Percentiles rank a stretch among this genome's conserved stretches.
Evolutionary conservation across 192 early-diverging fungal genomes (phyloP).

Genomic region (Spizellomyces sp.): DNA sequence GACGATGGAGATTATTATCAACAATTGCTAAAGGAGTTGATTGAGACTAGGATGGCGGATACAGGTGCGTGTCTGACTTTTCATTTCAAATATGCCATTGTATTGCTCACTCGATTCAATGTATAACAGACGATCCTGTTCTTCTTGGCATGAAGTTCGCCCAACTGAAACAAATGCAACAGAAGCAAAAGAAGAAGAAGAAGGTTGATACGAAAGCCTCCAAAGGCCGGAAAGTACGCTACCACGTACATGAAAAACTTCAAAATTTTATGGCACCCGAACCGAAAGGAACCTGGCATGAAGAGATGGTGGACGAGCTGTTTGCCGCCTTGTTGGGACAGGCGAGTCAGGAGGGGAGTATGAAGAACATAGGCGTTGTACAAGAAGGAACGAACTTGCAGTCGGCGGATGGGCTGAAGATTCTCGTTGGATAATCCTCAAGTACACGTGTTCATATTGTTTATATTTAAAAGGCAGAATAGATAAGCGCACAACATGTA

Average conservation of each 20-base stretch:
- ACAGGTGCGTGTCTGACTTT: conserved; percentile 45
- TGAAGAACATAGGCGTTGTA: background rate
- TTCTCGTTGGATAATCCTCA: no score
- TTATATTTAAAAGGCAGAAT: no score
- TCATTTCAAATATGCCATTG: background rate
- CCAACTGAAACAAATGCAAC: conserved; percentile 69
- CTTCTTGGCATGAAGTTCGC: conserved; percentile 82
- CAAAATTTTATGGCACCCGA: conserved; percentile 96
- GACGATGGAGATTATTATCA: conserved; percentile 97
- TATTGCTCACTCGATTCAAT: conserved; percentile 2
- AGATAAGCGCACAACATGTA: no score
- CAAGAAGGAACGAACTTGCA: background rate
- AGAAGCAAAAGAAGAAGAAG: conserved; percentile 70
- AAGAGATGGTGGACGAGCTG: conserved; percentile 89
- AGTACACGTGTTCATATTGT: no score
- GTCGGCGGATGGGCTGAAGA: background rate
- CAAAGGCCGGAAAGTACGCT: conserved; percentile 91
- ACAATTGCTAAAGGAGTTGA: conserved; percentile 89
- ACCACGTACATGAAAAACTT: conserved; percentile 94
- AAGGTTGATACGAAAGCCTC: conserved; percentile 84
- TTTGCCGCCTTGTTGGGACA: conserved; percentile 80
- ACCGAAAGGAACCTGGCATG: conserved; percentile 89
- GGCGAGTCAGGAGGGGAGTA: background rate
- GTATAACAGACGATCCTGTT: conserved; percentile 74
- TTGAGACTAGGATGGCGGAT: conserved; percentile 90